Evolutionary conservation across 257 asterid species (phyloP).

Genomic region (Handroanthus guayacan): DNA sequence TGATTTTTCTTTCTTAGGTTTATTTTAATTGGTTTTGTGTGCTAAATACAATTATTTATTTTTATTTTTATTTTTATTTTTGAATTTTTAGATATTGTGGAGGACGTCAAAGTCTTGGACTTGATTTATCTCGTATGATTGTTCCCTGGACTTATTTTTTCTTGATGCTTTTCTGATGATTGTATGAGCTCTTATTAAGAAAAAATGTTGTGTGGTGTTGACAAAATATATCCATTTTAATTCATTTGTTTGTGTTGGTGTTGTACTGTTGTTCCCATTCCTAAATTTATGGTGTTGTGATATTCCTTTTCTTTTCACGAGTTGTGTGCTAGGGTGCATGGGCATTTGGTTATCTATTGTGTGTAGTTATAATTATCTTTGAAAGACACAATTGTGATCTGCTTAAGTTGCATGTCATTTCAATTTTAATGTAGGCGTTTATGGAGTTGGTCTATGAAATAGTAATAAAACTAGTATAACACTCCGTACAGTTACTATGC

Average conservation of each 20-base stretch:
- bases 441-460: neutral
- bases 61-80: neutral
- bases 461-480: too few species aligned
- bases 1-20: neutral
- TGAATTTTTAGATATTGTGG: conserved; percentile 67
- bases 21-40: neutral
- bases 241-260: neutral
- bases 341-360: neutral
- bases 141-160: neutral
- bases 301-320: neutral
- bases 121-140: conserved; percentile 76
- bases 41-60: neutral
- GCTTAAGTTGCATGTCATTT: neutral
- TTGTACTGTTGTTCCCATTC: too few species aligned
- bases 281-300: neutral
- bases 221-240: neutral
- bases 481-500: neutral
- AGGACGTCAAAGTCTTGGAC: conserved; percentile 90
- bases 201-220: neutral
- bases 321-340: neutral
- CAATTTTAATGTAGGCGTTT: neutral
- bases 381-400: neutral
- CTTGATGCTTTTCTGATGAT: neutral
- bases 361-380: neutral
- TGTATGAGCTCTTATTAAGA: neutral